Conservation (phyloP, 2,329 filamentous ascomycete genomes). For the Paramyrothecium roridum region DNA sequence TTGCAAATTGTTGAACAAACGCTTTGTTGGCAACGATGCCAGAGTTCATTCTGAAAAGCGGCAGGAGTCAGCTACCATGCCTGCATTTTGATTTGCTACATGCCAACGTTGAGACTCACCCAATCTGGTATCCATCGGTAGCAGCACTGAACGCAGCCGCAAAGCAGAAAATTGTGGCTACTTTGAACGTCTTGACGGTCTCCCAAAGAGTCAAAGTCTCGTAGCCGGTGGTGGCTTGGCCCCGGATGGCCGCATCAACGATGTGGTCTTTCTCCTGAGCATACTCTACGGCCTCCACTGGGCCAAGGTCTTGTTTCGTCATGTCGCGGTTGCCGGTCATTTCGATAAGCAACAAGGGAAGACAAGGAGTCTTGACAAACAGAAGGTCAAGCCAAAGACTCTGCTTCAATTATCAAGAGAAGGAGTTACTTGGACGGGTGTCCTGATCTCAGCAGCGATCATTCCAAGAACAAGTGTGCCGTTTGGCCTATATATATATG, state of each 20-base stretch:
- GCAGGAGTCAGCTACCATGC: background rate
- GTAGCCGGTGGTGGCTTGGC: conserved; percentile 21
- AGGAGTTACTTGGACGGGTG: no score
- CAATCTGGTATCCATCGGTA: conserved; percentile 24
- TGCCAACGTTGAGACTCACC: conserved; percentile 7
- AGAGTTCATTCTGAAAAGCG: conserved; percentile 28
- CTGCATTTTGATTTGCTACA: background rate
- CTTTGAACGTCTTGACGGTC: conserved; percentile 21
- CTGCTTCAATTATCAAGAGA: no score
- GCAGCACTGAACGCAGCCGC: conserved; percentile 19
- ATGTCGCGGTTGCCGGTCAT: background rate
- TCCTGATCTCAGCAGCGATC: no score
- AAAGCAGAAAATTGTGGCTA: conserved; percentile 19
- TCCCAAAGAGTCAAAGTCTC: conserved; percentile 21
- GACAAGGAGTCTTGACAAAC: no score
- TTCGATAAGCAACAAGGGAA: background rate
- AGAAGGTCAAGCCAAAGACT: background rate
- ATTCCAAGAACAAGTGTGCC: no score
- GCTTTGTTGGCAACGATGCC: conserved; percentile 34
- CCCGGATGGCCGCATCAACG: conserved; percentile 15
- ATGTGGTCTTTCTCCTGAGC: conserved; percentile 9
- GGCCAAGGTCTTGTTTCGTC: background rate
- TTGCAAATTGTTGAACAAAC: conserved; percentile 30
- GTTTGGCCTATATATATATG: no score
- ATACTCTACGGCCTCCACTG: background rate